Base-by-base conservation (phyloP, 139 green algal species). In the Haematococcus sp. region DNA sequence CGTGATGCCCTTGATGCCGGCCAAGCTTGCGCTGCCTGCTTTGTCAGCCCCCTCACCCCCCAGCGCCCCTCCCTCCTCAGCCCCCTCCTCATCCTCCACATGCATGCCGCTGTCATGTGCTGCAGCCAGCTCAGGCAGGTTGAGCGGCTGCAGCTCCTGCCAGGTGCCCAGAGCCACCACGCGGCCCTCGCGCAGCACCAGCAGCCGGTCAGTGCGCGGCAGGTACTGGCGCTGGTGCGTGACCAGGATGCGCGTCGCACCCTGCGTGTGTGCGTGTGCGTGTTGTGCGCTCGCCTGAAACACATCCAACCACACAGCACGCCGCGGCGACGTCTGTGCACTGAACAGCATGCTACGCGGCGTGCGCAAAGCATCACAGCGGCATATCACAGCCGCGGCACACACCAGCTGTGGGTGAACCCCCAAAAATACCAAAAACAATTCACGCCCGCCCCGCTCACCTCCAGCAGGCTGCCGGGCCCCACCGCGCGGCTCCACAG, bases 221-320 rank as follows among this genome's bases (percentile, higher is more conserved):
- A 94, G 82, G 77, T 83, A 92, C 60, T 93, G 90, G 46, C 73
- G 69, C 72, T 93, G 88, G 70, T 95, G 90, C 2, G 88, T 94
- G 4, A 92, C 90, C 51, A 94, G 77, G n/a, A 94, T 35, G n/a
- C 87, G 79, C 2, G 89, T 93, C 58, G 64, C 71, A 22, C 73
- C 54, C 58, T 74, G 16, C 31, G n/a, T n/a, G n/a, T n/a, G n/a
- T n/a, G n/a, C n/a, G n/a, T n/a, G n/a, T n/a, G n/a, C n/a, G n/a
- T n/a, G n/a, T n/a, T n/a, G n/a, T n/a, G n/a, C n/a, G n/a, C n/a
- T n/a, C n/a, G n/a, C n/a, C n/a, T n/a, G n/a, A n/a, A n/a, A n/a
- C n/a, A n/a, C n/a, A n/a, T n/a, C n/a, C n/a, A n/a, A n/a, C n/a
- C n/a, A n/a, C n/a, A n/a, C n/a, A n/a, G n/a, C n/a, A n/a, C n/a